These are phyloP conservation scores for Bonia amplexicaulis DNA, from an alignment of 176 grass and related monocot species.

Conservation along the genomic window DNA sequence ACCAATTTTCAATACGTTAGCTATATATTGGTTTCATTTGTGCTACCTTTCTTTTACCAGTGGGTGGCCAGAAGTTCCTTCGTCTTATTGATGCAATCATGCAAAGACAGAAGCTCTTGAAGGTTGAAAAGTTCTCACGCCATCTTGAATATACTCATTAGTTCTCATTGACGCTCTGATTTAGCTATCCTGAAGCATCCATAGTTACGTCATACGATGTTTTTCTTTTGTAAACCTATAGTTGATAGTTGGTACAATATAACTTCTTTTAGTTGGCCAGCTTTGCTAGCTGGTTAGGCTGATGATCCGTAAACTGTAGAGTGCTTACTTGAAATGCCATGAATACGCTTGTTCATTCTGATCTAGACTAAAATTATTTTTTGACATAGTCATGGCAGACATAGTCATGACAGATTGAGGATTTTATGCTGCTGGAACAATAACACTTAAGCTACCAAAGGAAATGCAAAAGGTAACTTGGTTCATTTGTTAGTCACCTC, in stretches of 20 bases:
- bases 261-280: neutral
- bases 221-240: constrained; percentile 2
- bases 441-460: neutral
- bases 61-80: neutral
- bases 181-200: neutral
- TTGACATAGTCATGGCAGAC: neutral
- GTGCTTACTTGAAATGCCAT: neutral
- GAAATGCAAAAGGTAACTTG: neutral
- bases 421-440: neutral
- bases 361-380: neutral
- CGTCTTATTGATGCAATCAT: constrained; percentile 1
- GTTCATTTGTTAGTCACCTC: constrained; percentile 17
- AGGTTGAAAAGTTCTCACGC: neutral
- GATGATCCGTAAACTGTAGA: neutral
- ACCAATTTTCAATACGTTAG: neutral
- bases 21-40: constrained; percentile 18
- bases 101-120: neutral
- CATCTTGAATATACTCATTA: neutral
- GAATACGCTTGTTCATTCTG: neutral
- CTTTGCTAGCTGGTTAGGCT: neutral
- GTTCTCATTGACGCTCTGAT: neutral
- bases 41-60: neutral
- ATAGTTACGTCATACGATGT: neutral
- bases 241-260: neutral
- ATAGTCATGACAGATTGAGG: neutral